Conservation (phyloP, 2,329 filamentous ascomycete genomes). For the Verticillium klebahnii region DNA sequence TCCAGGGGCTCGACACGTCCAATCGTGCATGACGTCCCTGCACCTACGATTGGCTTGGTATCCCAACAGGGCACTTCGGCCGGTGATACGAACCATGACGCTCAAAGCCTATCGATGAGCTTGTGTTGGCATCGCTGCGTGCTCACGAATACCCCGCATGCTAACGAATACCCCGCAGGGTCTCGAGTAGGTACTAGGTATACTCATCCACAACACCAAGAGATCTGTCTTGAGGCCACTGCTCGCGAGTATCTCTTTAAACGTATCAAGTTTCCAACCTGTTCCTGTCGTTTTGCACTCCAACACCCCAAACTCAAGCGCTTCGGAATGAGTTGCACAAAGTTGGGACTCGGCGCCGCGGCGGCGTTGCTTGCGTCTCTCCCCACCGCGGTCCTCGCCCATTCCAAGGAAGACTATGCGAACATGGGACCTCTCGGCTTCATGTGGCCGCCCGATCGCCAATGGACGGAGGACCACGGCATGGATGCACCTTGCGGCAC, state of each 20-base stretch:
- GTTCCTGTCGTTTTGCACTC: not conserved
- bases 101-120: not conserved
- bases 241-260: not conserved
- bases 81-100: not conserved
- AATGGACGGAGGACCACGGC: not conserved
- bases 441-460: conserved; percentile 2
- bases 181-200: not conserved
- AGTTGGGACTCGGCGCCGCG: not conserved
- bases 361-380: not conserved
- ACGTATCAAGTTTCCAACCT: not conserved
- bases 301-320: not conserved
- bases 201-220: no score
- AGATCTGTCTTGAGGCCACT: not conserved
- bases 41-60: not conserved
- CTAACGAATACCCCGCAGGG: not conserved
- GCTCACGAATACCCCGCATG: not conserved
- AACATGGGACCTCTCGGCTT: conserved; percentile 5
- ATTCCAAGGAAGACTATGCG: not conserved
- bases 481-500: conserved; percentile 1
- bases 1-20: not conserved
- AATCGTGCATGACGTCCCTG: not conserved
- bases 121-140: not conserved
- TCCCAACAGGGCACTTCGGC: not conserved
- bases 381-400: not conserved
- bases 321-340: not conserved